phyloP scores from a whole-genome alignment of 2,329 filamentous ascomycete genomes.

The Raffaelea arxii region DNA sequence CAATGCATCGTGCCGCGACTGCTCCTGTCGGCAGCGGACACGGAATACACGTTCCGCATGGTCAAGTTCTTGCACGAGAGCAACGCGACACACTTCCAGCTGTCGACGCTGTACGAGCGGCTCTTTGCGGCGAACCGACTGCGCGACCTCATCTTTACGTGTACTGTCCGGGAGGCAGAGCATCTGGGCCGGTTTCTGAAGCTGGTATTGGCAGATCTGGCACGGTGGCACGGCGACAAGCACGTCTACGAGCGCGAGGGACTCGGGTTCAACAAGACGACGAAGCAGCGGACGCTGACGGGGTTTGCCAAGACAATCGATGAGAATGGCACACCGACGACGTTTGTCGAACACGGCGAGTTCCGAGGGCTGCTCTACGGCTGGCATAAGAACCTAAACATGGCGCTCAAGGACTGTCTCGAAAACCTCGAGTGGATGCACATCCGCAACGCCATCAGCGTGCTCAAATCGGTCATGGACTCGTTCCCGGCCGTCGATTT shows the following conservation, averaged over 20 bases:
- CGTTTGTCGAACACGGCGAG: slow-evolving; percentile 71
- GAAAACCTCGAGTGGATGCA: slow-evolving; percentile 89
- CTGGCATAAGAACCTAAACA: slow-evolving; percentile 79
- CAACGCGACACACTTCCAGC: slow-evolving; percentile 76
- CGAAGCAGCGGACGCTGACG: slow-evolving; percentile 43
- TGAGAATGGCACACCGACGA: slow-evolving; percentile 48
- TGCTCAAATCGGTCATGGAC: slow-evolving; percentile 71
- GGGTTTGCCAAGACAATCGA: slow-evolving; percentile 73
- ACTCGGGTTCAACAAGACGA: slow-evolving; percentile 49
- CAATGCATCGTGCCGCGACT: slow-evolving; percentile 87
- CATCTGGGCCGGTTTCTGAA: slow-evolving; percentile 88
- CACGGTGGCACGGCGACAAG: slow-evolving; percentile 74
- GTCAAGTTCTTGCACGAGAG: slow-evolving; percentile 79
- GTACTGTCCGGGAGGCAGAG: slow-evolving; percentile 82
- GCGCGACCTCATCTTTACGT: slow-evolving; percentile 75
- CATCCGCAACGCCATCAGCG: slow-evolving; percentile 87
- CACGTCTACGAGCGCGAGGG: slow-evolving; percentile 73
- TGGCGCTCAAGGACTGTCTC: slow-evolving; percentile 72
- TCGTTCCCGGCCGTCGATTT: slow-evolving; percentile 85
- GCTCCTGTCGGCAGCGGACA: slow-evolving; percentile 74
- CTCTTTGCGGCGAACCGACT: slow-evolving; percentile 78
- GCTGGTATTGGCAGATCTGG: slow-evolving; percentile 69
- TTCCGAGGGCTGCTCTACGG: slow-evolving; percentile 80
- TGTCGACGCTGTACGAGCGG: slow-evolving; percentile 72
- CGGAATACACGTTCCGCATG: slow-evolving; percentile 80